Conservation (phyloP, 345 rosid genomes). For the Corymbia maculata region DNA sequence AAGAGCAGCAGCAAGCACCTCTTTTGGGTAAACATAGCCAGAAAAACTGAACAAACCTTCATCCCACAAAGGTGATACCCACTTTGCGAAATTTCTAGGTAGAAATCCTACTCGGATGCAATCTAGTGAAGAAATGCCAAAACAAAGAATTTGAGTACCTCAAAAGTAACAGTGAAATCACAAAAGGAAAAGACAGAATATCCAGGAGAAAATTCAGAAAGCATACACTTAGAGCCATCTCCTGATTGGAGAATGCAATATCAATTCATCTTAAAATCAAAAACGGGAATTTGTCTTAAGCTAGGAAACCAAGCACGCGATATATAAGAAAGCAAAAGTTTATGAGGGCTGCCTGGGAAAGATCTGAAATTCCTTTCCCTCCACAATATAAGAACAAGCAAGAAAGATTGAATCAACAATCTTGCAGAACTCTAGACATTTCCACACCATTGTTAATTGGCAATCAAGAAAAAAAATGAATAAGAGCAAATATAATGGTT, state of each 20-base stretch:
- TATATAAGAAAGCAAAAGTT: neutral
- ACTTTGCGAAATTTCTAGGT: slow-evolving; percentile 65
- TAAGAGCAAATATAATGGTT: neutral
- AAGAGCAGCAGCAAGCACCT: slow-evolving; percentile 69
- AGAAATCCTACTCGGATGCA: slow-evolving; percentile 76
- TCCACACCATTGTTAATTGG: neutral
- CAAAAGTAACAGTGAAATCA: neutral
- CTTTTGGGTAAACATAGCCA: slow-evolving; percentile 61
- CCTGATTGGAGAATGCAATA: neutral
- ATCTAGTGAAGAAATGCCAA: slow-evolving; percentile 17
- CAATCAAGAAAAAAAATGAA: neutral
- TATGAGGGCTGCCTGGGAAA: neutral
- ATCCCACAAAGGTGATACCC: slow-evolving; percentile 96
- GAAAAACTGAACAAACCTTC: slow-evolving; percentile 57
- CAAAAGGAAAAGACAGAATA: neutral
- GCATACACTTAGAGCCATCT: neutral
- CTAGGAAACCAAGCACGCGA: neutral
- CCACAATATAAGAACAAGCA: neutral
- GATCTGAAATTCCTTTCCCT: neutral
- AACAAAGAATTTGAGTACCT: neutral
- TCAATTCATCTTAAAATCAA: too few relatives aligned
- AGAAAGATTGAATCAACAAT: neutral
- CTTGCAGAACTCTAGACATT: neutral
- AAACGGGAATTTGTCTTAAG: too few relatives aligned
- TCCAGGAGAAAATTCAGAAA: neutral